Evolutionary conservation across 179 eudicot species (phyloP).

Genomic region (Spergularia azorica): DNA sequence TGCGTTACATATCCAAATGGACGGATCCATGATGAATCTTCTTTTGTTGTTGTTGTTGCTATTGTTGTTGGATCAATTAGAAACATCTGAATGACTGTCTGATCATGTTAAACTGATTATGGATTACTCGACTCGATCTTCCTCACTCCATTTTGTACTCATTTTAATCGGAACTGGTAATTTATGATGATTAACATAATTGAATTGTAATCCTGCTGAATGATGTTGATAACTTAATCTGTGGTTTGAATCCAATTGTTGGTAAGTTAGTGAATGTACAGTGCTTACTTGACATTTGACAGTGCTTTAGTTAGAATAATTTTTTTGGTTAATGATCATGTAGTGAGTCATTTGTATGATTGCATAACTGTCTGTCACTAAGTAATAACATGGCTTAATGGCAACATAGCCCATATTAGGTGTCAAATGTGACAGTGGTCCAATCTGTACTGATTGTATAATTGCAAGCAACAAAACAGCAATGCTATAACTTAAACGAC

Average conservation of each 20-base stretch:
- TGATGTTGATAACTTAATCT: too few species aligned
- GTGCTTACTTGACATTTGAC: not conserved
- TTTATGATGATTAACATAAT: too few species aligned
- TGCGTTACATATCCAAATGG: too few species aligned
- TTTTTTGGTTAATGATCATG: not conserved
- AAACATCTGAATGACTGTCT: too few species aligned
- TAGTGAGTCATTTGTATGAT: not conserved
- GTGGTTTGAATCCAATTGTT: not conserved
- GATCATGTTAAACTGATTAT: too few species aligned
- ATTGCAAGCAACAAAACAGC: conserved; percentile 1
- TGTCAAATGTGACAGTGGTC: conserved; percentile 20
- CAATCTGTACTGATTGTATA: conserved; percentile 16
- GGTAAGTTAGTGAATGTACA: not conserved
- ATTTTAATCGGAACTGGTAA: too few species aligned
- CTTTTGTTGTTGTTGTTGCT: too few species aligned
- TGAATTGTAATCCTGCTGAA: too few species aligned
- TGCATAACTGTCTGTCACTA: conserved; percentile 2
- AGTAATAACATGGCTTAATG: conserved; percentile 1
- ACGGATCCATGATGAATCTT: too few species aligned
- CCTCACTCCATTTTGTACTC: too few species aligned
- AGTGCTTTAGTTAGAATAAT: not conserved
- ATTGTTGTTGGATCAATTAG: too few species aligned
- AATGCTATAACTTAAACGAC: not conserved
- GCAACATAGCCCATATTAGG: not conserved
- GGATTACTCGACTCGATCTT: too few species aligned